Conservation (phyloP, 768 basidiomycete genomes). For the Lentinula lateritia region DNA sequence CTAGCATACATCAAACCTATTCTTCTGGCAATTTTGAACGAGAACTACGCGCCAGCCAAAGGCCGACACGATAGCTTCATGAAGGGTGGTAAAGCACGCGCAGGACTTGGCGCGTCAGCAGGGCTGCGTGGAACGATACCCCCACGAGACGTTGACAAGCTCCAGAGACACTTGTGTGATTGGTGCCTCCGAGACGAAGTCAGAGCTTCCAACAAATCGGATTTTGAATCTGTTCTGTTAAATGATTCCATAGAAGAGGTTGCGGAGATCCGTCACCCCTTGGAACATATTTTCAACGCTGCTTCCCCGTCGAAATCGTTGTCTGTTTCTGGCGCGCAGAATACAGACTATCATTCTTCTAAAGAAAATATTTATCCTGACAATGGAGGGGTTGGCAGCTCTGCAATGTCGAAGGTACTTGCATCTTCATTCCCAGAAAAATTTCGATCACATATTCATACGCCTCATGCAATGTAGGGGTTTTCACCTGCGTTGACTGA, state of each 20-base stretch:
- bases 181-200: conserved; percentile 39
- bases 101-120: conserved; percentile 29
- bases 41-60: conserved; percentile 47
- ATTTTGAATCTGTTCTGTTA: background rate
- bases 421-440: background rate
- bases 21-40: conserved; percentile 52
- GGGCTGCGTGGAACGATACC: conserved; percentile 36
- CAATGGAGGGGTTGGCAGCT: background rate
- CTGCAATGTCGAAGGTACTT: background rate
- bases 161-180: conserved; percentile 29
- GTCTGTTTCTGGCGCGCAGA: background rate
- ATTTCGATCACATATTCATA: background rate
- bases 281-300: background rate
- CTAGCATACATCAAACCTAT: conserved; percentile 64
- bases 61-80: conserved; percentile 50
- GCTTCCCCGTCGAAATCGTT: background rate
- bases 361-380: background rate
- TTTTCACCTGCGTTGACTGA: conserved; percentile 9
- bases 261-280: conserved; percentile 1
- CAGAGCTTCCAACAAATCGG: background rate
- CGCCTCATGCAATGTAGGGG: background rate
- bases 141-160: conserved; percentile 27
- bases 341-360: background rate
- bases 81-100: conserved; percentile 47
- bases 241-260: background rate